Percentiles rank a stretch among this genome's conserved stretches.
phyloP scores from a whole-genome alignment of 2,329 filamentous ascomycete genomes.

The Microascus cirrosus region DNA sequence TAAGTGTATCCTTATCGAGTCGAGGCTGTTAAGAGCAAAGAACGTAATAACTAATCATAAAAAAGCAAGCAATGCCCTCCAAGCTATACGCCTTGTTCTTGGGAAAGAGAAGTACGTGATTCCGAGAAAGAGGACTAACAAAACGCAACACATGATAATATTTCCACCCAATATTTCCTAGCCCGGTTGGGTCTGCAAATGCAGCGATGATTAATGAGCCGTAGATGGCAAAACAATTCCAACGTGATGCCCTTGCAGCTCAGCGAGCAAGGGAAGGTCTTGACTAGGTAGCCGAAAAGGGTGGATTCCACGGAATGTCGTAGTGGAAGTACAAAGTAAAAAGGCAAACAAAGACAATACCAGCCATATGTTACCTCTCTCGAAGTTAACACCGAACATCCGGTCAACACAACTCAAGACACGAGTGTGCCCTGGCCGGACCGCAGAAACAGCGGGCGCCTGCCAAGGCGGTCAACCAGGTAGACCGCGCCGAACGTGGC shows the following conservation, averaged over 20 bases:
- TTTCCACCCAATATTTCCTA: not conserved
- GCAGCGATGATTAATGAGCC: not conserved
- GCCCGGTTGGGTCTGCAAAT: not conserved
- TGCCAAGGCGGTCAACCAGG: slow-evolving; percentile 31
- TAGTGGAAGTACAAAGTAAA: slow-evolving; percentile 31
- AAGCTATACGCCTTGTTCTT: not conserved
- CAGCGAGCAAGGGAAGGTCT: slow-evolving; percentile 40
- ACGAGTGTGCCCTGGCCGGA: slow-evolving; percentile 20
- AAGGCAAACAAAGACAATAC: slow-evolving; percentile 19
- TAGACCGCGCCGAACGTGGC: slow-evolving; percentile 28
- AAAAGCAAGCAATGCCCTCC: not conserved
- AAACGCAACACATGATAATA: not conserved
- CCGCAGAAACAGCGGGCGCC: slow-evolving; percentile 39
- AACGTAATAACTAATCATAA: too few relatives aligned
- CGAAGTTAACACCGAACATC: slow-evolving; percentile 19
- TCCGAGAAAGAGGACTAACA: not conserved
- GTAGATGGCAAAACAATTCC: not conserved
- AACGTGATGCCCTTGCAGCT: slow-evolving; percentile 35
- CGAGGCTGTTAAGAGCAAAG: too few relatives aligned
- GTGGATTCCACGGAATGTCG: slow-evolving; percentile 42
- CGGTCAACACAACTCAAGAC: slow-evolving; percentile 22
- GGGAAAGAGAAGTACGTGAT: not conserved
- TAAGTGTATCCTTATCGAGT: too few relatives aligned
- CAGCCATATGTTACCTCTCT: not conserved
- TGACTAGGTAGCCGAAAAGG: slow-evolving; percentile 39